Base-by-base conservation (phyloP, 208 protist genomes). In the Trypanosoma conorhini region DNA sequence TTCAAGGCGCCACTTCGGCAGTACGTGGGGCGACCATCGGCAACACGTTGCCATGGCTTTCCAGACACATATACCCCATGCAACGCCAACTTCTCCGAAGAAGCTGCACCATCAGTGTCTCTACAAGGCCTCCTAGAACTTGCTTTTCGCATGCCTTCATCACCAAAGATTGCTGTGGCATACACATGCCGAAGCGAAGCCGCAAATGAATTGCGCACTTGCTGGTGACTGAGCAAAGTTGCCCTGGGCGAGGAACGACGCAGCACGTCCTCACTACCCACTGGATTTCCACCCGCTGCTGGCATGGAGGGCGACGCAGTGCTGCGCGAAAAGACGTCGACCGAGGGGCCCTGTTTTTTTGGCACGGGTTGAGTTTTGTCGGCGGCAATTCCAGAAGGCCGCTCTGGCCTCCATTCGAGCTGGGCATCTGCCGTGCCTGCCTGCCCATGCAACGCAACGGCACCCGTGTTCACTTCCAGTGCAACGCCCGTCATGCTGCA, bases 181-280 rank as follows among this genome's bases (percentile, higher is more conserved):
- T 42, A 30, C 28, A 42, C 70, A 13, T 48, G 58, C 19, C 44
- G 54, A 1, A 67, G 19, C 13, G 74, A 75, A 22, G 79, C 72
- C 19, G 76, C 62, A 17, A 64, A 70, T 1, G 52, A 31, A 28
- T 84, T 76, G 0, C 85, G 80, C 50, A 82, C 81, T 59, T 83
- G 71, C 52, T 90, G 82, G 54, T 94, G 85, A 35, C 87, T 82
- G 17, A 85, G 67, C n/a, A 94, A 72, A 5, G 84, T 91, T 50
- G 69, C 71, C 35, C 83, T 64, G 0, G 84, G 82, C 9, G 76
- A 78, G 0, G 80, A 65, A 22, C 68, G 66, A 24, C 79, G 72
- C 0, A 42, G 58, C 0, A 17, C 3, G 30, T 30, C 51, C n/a
- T 68, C 72, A 15, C 42, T 12, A 17, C 10, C 13, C 28, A 57